Conservation (phyloP, 129 eudicot genomes). For the Mikania micrantha region DNA sequence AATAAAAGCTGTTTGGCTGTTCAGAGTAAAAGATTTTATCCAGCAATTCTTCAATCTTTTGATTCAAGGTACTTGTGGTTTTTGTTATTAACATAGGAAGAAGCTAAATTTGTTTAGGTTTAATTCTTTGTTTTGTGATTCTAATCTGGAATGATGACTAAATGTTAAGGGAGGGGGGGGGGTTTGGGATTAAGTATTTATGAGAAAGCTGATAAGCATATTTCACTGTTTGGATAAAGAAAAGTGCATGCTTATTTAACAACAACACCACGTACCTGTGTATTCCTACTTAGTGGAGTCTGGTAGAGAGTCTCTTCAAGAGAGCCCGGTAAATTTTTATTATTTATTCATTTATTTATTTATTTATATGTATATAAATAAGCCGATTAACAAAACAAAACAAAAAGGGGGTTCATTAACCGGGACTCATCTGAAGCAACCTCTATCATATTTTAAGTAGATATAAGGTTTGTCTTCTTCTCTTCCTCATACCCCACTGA, state of each 20-base stretch:
- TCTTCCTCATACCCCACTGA: too few relatives aligned
- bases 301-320: too few relatives aligned
- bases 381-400: too few relatives aligned
- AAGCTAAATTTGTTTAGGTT: not conserved
- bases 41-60: constrained; percentile 18
- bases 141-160: not conserved
- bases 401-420: too few relatives aligned
- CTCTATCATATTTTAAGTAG: too few relatives aligned
- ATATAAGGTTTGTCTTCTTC: too few relatives aligned
- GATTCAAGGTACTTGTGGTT: constrained; percentile 34
- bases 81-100: not conserved
- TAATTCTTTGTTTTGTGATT: not conserved
- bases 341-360: too few relatives aligned
- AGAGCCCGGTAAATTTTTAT: too few relatives aligned
- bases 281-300: too few relatives aligned
- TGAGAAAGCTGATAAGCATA: not conserved
- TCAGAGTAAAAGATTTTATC: constrained; percentile 24
- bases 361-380: too few relatives aligned
- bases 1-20: constrained; percentile 31
- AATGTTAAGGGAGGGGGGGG: not conserved
- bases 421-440: too few relatives aligned
- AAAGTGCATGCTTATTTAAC: not conserved
- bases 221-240: not conserved
- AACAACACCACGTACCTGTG: too few relatives aligned
- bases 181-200: not conserved